phyloP scores from a whole-genome alignment of 2,329 filamentous ascomycete species.

The Leptoxyphium fumago region DNA sequence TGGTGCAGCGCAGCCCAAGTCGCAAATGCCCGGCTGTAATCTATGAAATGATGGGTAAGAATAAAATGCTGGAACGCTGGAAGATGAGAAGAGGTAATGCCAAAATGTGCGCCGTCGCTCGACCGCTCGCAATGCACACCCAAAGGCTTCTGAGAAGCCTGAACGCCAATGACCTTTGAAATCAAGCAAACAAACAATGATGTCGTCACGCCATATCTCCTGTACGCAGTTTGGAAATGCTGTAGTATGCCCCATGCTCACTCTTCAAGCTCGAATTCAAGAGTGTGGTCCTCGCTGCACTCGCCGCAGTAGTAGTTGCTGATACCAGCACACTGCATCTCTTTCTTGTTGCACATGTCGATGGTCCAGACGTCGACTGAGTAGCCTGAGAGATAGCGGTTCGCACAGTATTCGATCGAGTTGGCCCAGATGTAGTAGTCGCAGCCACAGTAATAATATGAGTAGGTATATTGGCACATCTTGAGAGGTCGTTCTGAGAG shows the following conservation, averaged over 20 bases:
- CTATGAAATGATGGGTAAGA: no score
- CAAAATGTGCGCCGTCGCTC: no score
- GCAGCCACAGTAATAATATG: slow-evolving; percentile 33
- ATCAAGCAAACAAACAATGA: no score
- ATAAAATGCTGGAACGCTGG: no score
- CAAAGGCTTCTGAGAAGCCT: no score
- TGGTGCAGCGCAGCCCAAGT: no score
- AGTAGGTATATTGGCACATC: slow-evolving; percentile 35
- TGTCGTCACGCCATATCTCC: no score
- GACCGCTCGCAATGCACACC: no score
- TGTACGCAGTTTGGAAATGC: not conserved
- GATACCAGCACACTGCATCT: slow-evolving; percentile 24
- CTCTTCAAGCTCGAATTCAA: slow-evolving; percentile 30
- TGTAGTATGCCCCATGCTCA: not conserved
- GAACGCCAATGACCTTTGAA: no score
- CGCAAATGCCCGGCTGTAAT: no score
- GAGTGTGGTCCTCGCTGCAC: slow-evolving; percentile 27
- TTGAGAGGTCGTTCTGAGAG: slow-evolving; percentile 1
- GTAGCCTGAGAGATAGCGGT: slow-evolving; percentile 30
- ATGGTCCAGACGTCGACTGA: slow-evolving; percentile 34
- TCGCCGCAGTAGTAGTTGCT: slow-evolving; percentile 30
- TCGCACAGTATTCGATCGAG: slow-evolving; percentile 30
- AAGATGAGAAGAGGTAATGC: no score
- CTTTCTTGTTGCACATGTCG: slow-evolving; percentile 23
- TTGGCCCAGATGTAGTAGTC: slow-evolving; percentile 34